Percentiles rank a stretch among this genome's conserved stretches.
Conservation (phyloP, 1,284 basidiomycete species). For the Gomphus sp. region DNA sequence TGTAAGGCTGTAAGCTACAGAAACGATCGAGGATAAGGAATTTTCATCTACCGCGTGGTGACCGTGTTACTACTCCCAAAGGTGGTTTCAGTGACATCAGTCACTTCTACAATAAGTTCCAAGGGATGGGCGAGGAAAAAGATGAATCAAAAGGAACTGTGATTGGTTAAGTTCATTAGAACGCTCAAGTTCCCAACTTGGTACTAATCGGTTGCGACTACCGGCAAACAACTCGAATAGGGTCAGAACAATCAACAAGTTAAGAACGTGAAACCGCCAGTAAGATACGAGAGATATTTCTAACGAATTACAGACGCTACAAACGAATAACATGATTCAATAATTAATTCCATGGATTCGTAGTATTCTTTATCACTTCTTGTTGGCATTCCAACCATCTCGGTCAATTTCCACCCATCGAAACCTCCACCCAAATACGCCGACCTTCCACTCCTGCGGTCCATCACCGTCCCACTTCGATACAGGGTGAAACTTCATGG, state of each 20-base stretch:
- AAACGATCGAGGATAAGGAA: too few species aligned
- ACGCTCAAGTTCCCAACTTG: too few species aligned
- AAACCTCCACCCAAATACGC: constrained; percentile 42
- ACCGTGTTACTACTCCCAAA: too few species aligned
- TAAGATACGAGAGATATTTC: neutral
- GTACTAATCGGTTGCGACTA: too few species aligned
- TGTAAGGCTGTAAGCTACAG: too few species aligned
- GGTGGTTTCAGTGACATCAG: too few species aligned
- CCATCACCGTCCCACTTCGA: constrained; percentile 25
- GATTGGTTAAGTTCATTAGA: too few species aligned
- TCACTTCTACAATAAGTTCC: too few species aligned
- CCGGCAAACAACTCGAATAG: neutral
- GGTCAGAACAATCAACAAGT: neutral
- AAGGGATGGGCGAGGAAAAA: too few species aligned
- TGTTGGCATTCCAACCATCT: constrained; percentile 27
- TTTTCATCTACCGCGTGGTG: too few species aligned
- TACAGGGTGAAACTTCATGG: constrained; percentile 43
- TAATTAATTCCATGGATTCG: neutral
- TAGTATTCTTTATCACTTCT: neutral
- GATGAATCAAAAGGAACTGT: too few species aligned
- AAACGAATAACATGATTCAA: neutral
- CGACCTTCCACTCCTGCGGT: constrained; percentile 17
- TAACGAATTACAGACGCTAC: neutral
- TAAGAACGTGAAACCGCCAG: neutral
- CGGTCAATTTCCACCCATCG: constrained; percentile 31